Evolutionary conservation across 2,329 filamentous ascomycete species (phyloP).

Genomic region (Monilinia fructigena): DNA sequence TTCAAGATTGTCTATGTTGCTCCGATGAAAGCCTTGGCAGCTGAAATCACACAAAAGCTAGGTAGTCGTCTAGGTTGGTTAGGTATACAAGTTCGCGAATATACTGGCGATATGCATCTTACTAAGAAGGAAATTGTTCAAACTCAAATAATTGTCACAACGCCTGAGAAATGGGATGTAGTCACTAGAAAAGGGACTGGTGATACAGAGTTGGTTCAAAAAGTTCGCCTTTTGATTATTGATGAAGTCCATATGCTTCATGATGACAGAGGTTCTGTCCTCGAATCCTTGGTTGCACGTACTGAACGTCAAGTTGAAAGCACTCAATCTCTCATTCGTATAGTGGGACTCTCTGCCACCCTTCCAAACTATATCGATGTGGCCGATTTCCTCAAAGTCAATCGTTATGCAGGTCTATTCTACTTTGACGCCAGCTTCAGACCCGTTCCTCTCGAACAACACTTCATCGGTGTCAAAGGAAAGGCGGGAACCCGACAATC

Average conservation of each 20-base stretch:
- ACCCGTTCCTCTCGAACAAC: constrained; percentile 92
- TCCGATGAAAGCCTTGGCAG: constrained; percentile 97
- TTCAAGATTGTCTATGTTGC: constrained; percentile 99
- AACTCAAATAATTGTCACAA: constrained; percentile 97
- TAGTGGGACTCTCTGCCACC: constrained; percentile 92
- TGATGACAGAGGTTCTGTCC: constrained; percentile 90
- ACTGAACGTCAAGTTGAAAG: constrained; percentile 97
- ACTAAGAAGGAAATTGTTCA: constrained; percentile 94
- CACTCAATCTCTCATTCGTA: constrained; percentile 94
- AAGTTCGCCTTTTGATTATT: constrained; percentile 92
- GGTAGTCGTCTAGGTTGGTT: constrained; percentile 91
- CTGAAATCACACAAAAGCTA: constrained; percentile 93
- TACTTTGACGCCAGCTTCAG: constrained; percentile 97
- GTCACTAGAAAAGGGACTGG: constrained; percentile 96
- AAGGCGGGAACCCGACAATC: constrained; percentile 79
- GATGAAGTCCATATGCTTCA: constrained; percentile 99
- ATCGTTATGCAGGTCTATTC: constrained; percentile 87
- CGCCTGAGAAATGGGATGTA: constrained; percentile 99
- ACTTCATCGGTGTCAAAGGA: constrained; percentile 94
- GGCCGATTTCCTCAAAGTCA: constrained; percentile 94
- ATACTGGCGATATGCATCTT: constrained; percentile 98
- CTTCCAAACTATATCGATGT: constrained; percentile 96
- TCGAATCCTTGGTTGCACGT: constrained; percentile 92
- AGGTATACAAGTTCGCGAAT: constrained; percentile 85
- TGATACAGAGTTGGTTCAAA: constrained; percentile 95